Evolutionary conservation across 2,329 filamentous ascomycete genomes (phyloP), one percentile per base, ranked within the genome.

Genomic region (Dactylellina parvicollis): DNA sequence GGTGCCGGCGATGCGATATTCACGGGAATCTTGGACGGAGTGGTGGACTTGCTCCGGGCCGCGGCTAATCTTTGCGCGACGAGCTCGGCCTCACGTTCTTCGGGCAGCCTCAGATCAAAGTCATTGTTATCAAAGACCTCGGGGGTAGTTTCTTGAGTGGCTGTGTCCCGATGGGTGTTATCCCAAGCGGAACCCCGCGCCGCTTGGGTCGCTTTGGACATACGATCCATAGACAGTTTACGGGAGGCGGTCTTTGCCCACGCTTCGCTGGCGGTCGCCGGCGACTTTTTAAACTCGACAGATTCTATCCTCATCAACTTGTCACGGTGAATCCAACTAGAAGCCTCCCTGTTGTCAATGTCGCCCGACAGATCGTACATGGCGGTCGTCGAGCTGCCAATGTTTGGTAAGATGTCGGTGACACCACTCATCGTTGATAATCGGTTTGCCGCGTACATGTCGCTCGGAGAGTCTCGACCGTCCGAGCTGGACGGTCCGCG

Each of bases 11-110:
- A 96, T 12, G 86, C 83, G 77, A 92, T 93, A 28, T 92, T 88
- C 36, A 98, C 85, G 0, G 95, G 95, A 79, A 99, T 97, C 60
- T 92, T 88, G 46, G 94, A 96, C 32, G 2, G 86, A 56, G 76
- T 24, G 64, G 74, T 49, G 56, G 61, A 71, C 69, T 75, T 72
- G 66, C 57, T 44, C 55, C 56, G 44, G 62, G 75, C 86, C 81
- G 85, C 90, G 78, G 75, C 79, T 82, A 76, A 77, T 86, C 81
- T 81, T 86, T 78, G 82, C 80, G 76, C 82, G 78, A 86, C 81
- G 79, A 86, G 84, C 77, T 87, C 83, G 46, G 89, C 88, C 74
- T 91, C 90, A 52, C 75, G 75, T 79, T 96, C 92, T 76, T 93
- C 91, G 1, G 91, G 90, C 18, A 87, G 86, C 66, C 91, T 86